phyloP scores from a whole-genome alignment of 768 basidiomycete species.

The Pleurotus citrinopileatus region DNA sequence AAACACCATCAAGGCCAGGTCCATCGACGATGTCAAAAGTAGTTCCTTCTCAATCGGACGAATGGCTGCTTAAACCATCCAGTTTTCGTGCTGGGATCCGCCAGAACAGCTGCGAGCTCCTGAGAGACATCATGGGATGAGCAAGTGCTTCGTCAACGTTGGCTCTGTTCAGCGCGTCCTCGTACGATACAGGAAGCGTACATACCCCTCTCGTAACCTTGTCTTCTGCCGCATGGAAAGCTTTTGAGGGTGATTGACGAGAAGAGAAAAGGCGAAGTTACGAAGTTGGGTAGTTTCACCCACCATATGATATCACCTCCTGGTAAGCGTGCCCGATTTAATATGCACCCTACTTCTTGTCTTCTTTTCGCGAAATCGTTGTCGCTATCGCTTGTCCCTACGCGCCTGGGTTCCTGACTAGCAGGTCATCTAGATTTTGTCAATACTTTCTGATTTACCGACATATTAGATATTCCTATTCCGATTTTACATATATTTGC shows the following conservation, averaged over 20 bases:
- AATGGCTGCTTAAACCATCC: too few species aligned
- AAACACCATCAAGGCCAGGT: too few species aligned
- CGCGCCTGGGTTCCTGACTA: constrained; percentile 2
- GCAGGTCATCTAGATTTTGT: background rate
- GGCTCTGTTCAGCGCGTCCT: too few species aligned
- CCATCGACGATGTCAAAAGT: too few species aligned
- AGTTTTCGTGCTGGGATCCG: background rate
- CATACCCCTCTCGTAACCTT: too few species aligned
- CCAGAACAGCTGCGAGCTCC: background rate
- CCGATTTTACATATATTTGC: constrained; percentile 5
- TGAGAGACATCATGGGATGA: background rate
- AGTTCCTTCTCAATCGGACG: too few species aligned
- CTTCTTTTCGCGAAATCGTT: background rate
- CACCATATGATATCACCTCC: background rate
- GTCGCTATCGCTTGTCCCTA: background rate
- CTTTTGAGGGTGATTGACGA: background rate
- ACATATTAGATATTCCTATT: constrained; percentile 6
- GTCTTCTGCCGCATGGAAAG: background rate
- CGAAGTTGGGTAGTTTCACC: background rate
- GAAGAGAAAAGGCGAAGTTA: background rate
- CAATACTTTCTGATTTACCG: constrained; percentile 7
- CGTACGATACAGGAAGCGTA: too few species aligned
- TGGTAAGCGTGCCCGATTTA: constrained; percentile 8
- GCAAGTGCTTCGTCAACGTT: background rate
- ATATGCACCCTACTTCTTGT: constrained; percentile 6